Evolutionary conservation across 2,329 filamentous ascomycete genomes (phyloP).

Genomic region (Simplicillium aogashimaense): DNA sequence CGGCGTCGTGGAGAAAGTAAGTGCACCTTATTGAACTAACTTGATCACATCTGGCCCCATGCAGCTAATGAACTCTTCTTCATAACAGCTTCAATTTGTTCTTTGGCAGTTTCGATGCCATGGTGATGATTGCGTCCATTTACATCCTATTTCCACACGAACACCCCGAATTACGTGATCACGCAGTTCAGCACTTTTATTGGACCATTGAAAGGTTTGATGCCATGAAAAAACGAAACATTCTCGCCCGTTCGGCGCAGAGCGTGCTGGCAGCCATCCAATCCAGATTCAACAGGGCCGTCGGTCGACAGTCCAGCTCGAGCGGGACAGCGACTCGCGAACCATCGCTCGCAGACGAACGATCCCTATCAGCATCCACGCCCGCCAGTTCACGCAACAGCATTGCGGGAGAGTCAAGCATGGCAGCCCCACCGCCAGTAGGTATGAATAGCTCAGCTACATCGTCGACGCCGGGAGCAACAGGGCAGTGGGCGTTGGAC

Average conservation of each 20-base stretch:
- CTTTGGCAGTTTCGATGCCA: slow-evolving; percentile 54
- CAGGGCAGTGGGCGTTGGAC: slow-evolving; percentile 5
- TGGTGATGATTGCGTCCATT: slow-evolving; percentile 49
- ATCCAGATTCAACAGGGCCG: slow-evolving; percentile 39
- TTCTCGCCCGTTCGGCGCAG: slow-evolving; percentile 41
- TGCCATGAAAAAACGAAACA: slow-evolving; percentile 42
- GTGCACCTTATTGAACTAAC: slow-evolving; percentile 23
- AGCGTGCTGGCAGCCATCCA: slow-evolving; percentile 46
- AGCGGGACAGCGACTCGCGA: slow-evolving; percentile 7
- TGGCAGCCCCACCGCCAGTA: too few species aligned
- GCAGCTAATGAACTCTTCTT: not conserved
- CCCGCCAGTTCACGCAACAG: slow-evolving; percentile 2
- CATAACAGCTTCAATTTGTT: slow-evolving; percentile 40
- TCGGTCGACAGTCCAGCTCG: slow-evolving; percentile 18
- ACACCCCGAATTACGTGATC: slow-evolving; percentile 34
- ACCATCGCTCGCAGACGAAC: not conserved
- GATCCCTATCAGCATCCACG: not conserved
- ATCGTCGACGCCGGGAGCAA: slow-evolving; percentile 1
- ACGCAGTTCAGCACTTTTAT: slow-evolving; percentile 44
- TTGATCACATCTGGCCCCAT: slow-evolving; percentile 18
- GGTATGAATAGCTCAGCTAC: not conserved
- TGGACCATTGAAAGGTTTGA: slow-evolving; percentile 51
- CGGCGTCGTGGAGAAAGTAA: slow-evolving; percentile 36
- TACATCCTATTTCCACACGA: slow-evolving; percentile 52
- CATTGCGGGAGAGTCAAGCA: slow-evolving; percentile 1